Evolutionary conservation across 768 basidiomycete species (phyloP).

Genomic region (Leccinum ochraceum): DNA sequence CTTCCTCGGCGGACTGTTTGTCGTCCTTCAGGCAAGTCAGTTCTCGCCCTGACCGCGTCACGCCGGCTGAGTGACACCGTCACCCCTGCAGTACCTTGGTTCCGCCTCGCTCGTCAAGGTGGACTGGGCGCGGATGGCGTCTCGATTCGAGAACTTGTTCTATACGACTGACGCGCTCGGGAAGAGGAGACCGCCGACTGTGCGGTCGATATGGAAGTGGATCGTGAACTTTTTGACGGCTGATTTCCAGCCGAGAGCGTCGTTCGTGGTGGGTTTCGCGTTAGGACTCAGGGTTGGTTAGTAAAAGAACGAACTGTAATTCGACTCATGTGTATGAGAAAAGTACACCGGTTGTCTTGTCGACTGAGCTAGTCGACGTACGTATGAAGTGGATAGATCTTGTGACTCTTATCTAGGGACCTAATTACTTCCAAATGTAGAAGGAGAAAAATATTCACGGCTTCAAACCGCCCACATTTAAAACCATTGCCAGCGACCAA

Average conservation of each 20-base stretch:
- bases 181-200: conserved; percentile 57
- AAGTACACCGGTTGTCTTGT: neutral
- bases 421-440: conserved; percentile 22
- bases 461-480: neutral
- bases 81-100: conserved; percentile 73
- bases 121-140: conserved; percentile 71
- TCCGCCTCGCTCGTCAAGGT: conserved; percentile 72
- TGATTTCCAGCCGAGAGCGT: conserved; percentile 89
- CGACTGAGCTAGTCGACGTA: neutral
- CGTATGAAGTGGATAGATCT: neutral
- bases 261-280: conserved; percentile 81
- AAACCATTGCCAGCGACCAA: neutral
- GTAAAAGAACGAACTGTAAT: conserved; percentile 21
- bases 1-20: conserved; percentile 86
- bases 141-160: conserved; percentile 71
- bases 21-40: conserved; percentile 78
- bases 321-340: neutral
- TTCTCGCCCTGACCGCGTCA: neutral
- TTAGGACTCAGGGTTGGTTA: conserved; percentile 83
- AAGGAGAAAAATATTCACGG: conserved; percentile 21
- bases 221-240: conserved; percentile 82
- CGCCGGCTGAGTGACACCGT: conserved; percentile 1
- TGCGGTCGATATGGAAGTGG: conserved; percentile 66
- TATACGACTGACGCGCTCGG: conserved; percentile 64
- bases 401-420: neutral